Evolutionary conservation across 345 rosid genomes (phyloP).

Genomic region (Populus pruinosa): DNA sequence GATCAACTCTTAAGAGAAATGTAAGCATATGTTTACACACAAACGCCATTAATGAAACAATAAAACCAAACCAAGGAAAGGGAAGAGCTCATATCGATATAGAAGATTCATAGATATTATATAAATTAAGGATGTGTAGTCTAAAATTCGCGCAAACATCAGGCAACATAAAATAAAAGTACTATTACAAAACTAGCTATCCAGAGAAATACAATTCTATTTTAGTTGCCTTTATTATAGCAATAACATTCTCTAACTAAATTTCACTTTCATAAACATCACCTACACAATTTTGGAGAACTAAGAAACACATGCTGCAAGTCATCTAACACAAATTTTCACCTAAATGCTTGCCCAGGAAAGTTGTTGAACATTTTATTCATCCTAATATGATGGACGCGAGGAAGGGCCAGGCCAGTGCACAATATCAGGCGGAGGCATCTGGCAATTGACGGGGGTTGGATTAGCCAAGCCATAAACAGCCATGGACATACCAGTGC

Average conservation of each 20-base stretch:
- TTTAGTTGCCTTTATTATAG: background rate
- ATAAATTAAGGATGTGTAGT: background rate
- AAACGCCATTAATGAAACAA: background rate
- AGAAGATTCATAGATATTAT: background rate
- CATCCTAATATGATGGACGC: slow-evolving; percentile 6
- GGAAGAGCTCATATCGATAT: background rate
- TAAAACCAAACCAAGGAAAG: background rate
- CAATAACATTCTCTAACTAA: background rate
- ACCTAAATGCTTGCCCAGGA: background rate
- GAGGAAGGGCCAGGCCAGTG: slow-evolving; percentile 26
- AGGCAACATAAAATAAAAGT: background rate
- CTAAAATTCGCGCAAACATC: background rate
- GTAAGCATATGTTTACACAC: background rate
- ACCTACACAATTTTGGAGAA: background rate
- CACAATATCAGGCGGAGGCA: slow-evolving; percentile 28
- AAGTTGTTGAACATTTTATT: too few relatives aligned
- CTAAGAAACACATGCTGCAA: background rate
- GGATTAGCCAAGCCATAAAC: slow-evolving; percentile 22
- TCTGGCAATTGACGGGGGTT: slow-evolving; percentile 23
- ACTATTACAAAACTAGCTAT: background rate
- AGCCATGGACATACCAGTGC: slow-evolving; percentile 18
- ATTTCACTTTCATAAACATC: background rate
- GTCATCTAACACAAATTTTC: background rate
- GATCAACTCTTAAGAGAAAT: background rate
- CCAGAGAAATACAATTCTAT: background rate